phyloP scores from a whole-genome alignment of 257 asterid species.

The Nicotiana knightiana region DNA sequence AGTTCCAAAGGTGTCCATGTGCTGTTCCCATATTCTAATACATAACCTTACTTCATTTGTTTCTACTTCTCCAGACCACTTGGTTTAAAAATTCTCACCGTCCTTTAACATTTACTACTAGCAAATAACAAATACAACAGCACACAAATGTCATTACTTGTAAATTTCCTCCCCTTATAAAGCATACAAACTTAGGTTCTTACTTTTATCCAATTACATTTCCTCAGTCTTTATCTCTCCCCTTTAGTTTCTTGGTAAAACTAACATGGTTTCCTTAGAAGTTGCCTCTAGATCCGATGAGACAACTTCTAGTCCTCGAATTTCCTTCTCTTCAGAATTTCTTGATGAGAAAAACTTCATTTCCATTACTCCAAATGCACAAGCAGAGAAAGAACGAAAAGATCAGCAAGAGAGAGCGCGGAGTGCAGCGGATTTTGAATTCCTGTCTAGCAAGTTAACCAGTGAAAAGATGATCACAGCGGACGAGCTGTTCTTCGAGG shows the following conservation, averaged over 20 bases:
- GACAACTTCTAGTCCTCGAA: slow-evolving; percentile 41
- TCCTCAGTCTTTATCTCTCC: slow-evolving; percentile 1
- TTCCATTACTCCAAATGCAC: slow-evolving; percentile 57
- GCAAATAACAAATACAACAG: slow-evolving; percentile 8
- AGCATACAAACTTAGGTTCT: slow-evolving; percentile 15
- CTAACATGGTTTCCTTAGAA: slow-evolving; percentile 44
- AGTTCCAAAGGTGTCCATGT: slow-evolving; percentile 49
- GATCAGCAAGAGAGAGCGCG: slow-evolving; percentile 15
- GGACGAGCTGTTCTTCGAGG: slow-evolving; percentile 64
- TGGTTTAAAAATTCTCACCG: slow-evolving; percentile 41
- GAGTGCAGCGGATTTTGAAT: slow-evolving; percentile 55
- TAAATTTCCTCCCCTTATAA: slow-evolving; percentile 25
- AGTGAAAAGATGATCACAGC: slow-evolving; percentile 53
- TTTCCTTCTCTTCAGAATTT: slow-evolving; percentile 82
- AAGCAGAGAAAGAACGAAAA: slow-evolving; percentile 13
- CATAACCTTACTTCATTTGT: slow-evolving; percentile 35
- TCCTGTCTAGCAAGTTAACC: slow-evolving; percentile 38
- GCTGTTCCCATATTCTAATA: slow-evolving; percentile 35
- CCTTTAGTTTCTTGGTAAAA: not conserved
- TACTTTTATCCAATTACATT: slow-evolving; percentile 3
- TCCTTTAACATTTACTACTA: slow-evolving; percentile 23
- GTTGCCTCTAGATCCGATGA: slow-evolving; percentile 21
- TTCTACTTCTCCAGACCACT: slow-evolving; percentile 53
- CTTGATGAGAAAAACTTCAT: slow-evolving; percentile 69
- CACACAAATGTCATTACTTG: not conserved